phyloP scores from a whole-genome alignment of 1,139 yeast genomes.

The Wickerhamiella infanticola region DNA sequence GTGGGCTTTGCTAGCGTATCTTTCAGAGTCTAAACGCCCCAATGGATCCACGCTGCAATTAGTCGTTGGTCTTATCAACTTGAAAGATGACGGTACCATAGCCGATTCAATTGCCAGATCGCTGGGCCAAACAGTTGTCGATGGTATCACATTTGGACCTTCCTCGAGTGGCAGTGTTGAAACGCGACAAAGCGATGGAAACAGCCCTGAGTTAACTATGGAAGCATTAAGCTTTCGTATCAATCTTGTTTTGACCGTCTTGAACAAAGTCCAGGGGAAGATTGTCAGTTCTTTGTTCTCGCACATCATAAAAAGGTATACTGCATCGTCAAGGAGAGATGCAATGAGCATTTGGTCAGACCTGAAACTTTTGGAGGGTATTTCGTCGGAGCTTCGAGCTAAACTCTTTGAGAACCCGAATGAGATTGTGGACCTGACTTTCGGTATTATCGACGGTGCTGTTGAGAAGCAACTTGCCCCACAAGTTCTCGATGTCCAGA shows the following conservation, averaged over 20 bases:
- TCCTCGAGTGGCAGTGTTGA: neutral
- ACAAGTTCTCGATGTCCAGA: neutral
- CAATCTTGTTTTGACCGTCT: slow-evolving; percentile 31
- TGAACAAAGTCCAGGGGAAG: slow-evolving; percentile 35
- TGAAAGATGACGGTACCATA: neutral
- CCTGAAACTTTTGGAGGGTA: slow-evolving; percentile 45
- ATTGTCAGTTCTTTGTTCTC: slow-evolving; percentile 38
- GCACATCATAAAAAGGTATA: slow-evolving; percentile 34
- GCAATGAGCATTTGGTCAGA: slow-evolving; percentile 17
- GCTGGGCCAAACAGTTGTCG: neutral
- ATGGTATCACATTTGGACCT: neutral
- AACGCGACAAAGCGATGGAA: neutral
- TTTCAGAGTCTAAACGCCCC: slow-evolving; percentile 2
- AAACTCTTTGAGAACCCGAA: slow-evolving; percentile 45
- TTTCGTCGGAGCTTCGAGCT: slow-evolving; percentile 47
- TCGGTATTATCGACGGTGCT: slow-evolving; percentile 28
- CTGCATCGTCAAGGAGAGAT: slow-evolving; percentile 29
- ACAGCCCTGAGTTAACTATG: slow-evolving; percentile 7
- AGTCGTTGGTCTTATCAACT: neutral
- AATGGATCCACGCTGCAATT: slow-evolving; percentile 7
- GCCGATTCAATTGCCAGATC: neutral
- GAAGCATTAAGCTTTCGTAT: slow-evolving; percentile 39
- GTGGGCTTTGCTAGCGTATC: slow-evolving; percentile 6
- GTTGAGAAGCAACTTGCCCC: neutral
- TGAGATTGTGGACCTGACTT: slow-evolving; percentile 42